phyloP scores from a whole-genome alignment of 2,329 filamentous ascomycete genomes.

The Coniochaeta pulveracea region DNA sequence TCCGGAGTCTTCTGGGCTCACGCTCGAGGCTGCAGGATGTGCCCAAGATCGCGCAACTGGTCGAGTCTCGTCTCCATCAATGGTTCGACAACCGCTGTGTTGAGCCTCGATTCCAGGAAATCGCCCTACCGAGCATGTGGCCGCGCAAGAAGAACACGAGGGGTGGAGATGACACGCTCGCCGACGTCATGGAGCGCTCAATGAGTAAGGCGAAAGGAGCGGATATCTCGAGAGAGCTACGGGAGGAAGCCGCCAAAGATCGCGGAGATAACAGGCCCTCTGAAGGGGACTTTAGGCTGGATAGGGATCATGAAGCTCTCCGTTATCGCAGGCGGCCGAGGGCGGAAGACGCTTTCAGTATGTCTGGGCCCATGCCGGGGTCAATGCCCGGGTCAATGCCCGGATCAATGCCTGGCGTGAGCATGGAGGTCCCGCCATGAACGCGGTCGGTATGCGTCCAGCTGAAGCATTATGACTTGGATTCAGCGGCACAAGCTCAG shows the following conservation, averaged over 20 bases:
- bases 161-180: constrained; percentile 51
- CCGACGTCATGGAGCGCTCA: constrained; percentile 30
- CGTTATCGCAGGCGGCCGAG: constrained; percentile 17
- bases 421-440: constrained; percentile 3
- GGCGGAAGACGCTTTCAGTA: constrained; percentile 15
- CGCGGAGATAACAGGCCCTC: too few relatives aligned
- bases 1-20: constrained; percentile 68
- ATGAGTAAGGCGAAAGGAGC: constrained; percentile 42
- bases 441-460: too few relatives aligned
- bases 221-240: constrained; percentile 37
- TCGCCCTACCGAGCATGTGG: constrained; percentile 73
- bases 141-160: constrained; percentile 74
- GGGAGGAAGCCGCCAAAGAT: constrained; percentile 38
- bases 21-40: constrained; percentile 75
- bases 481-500: too few relatives aligned
- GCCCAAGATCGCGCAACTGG: constrained; percentile 76
- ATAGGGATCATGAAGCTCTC: constrained; percentile 22
- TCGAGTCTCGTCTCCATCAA: constrained; percentile 67
- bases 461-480: too few relatives aligned
- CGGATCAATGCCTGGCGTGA: constrained; percentile 12
- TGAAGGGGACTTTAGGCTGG: constrained; percentile 25
- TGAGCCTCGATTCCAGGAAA: constrained; percentile 78
- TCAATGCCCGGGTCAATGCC: constrained; percentile 15
- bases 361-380: constrained; percentile 16
- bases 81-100: constrained; percentile 86